Percentiles rank a stretch among this genome's conserved stretches.
These are phyloP conservation scores for Coemansia sp. DNA, from an alignment of 192 early-diverging fungal species.

Conservation along the genomic window DNA sequence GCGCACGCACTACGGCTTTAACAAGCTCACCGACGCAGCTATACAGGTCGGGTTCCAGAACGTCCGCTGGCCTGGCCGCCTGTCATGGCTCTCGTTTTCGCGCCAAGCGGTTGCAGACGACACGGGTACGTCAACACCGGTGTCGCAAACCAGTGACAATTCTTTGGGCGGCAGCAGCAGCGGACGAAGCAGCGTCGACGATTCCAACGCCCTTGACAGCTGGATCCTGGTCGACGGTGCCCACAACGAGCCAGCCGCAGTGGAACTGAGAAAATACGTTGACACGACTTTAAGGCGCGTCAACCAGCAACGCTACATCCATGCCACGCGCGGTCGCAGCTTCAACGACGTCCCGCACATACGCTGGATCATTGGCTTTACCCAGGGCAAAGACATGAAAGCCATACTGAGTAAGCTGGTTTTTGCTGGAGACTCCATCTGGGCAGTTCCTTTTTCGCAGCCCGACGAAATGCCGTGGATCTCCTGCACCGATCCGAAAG, in stretches of 20 bases:
- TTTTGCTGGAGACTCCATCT: constrained; percentile 61
- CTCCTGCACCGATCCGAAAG: constrained; percentile 50
- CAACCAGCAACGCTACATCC: constrained; percentile 32
- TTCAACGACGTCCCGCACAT: constrained; percentile 35
- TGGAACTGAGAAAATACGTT: constrained; percentile 67
- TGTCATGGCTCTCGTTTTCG: constrained; percentile 64
- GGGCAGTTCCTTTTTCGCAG: constrained; percentile 68
- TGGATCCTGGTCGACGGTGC: constrained; percentile 86
- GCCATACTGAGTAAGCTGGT: constrained; percentile 64
- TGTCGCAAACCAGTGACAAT: constrained; percentile 4
- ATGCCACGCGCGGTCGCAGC: constrained; percentile 7
- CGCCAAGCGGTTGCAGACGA: background rate
- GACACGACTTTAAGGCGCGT: constrained; percentile 52
- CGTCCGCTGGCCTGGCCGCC: constrained; percentile 80
- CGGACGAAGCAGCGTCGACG: constrained; percentile 7
- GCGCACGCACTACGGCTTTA: constrained; percentile 37
- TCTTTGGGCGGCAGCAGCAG: constrained; percentile 7
- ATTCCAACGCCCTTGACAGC: constrained; percentile 22
- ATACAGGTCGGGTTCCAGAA: constrained; percentile 65
- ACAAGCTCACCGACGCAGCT: constrained; percentile 50
- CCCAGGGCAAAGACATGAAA: constrained; percentile 65
- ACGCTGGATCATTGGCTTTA: constrained; percentile 78
- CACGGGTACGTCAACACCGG: constrained; percentile 4
- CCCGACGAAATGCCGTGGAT: constrained; percentile 93
- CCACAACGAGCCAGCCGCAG: constrained; percentile 78